Conservation (phyloP, 257 asterid genomes). For the Solanum piurae region DNA sequence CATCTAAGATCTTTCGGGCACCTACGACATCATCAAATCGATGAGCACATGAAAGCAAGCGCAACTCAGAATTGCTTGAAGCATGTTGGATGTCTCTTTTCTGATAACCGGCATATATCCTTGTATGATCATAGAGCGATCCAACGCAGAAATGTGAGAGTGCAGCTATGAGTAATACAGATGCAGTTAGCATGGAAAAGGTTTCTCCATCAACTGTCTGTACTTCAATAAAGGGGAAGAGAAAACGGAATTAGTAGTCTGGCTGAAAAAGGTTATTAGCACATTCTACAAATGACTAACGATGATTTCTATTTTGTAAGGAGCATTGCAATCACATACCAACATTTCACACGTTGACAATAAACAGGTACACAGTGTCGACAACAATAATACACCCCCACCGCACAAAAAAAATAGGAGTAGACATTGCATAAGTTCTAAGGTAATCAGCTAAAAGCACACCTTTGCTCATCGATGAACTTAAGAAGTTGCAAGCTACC, state of each 20-base stretch:
- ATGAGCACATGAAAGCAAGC: slow-evolving; percentile 18
- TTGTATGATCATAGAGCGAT: slow-evolving; percentile 16
- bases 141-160: slow-evolving; percentile 9
- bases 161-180: slow-evolving; percentile 14
- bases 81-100: slow-evolving; percentile 27
- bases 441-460: too few relatives aligned
- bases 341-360: too few relatives aligned
- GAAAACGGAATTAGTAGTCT: not conserved
- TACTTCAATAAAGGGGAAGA: not conserved
- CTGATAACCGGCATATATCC: slow-evolving; percentile 26
- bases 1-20: slow-evolving; percentile 16
- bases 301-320: too few relatives aligned
- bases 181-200: slow-evolving; percentile 31
- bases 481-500: too few relatives aligned
- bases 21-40: slow-evolving; percentile 21
- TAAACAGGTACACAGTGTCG: too few relatives aligned
- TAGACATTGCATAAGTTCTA: too few relatives aligned
- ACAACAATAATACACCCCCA: too few relatives aligned
- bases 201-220: slow-evolving; percentile 75
- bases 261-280: not conserved
- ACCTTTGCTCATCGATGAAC: too few relatives aligned
- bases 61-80: slow-evolving; percentile 16
- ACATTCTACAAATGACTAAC: too few relatives aligned
- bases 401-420: too few relatives aligned
- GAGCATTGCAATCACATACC: too few relatives aligned